These are phyloP conservation scores for Coemansia sp. DNA, from an alignment of 192 early-diverging fungal genomes.

Conservation along the genomic window DNA sequence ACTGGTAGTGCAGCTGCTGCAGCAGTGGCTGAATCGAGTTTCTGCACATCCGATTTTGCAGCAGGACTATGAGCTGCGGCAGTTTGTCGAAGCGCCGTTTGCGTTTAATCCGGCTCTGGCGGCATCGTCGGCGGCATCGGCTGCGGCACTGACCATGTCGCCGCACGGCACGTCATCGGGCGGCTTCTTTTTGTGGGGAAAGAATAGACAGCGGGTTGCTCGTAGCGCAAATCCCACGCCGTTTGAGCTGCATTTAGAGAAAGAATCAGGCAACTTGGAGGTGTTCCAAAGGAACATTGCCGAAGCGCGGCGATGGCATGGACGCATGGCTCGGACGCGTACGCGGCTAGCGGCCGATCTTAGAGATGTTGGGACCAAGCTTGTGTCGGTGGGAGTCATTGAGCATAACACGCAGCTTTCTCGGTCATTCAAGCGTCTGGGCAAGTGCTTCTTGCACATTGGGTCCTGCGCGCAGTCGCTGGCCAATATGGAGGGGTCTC, in stretches of 20 bases:
- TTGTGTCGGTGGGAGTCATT: conserved; percentile 35
- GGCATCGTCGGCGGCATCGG: conserved; percentile 5
- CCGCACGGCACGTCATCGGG: conserved; percentile 13
- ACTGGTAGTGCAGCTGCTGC: conserved; percentile 43
- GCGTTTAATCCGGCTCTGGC: conserved; percentile 44
- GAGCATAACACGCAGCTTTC: conserved; percentile 33
- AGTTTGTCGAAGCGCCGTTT: conserved; percentile 55
- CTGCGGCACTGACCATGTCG: conserved; percentile 20
- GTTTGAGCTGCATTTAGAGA: conserved; percentile 41
- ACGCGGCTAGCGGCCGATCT: conserved; percentile 29
- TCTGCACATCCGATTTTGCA: conserved; percentile 43
- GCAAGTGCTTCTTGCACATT: conserved; percentile 33
- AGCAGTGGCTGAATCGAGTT: conserved; percentile 48
- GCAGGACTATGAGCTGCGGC: conserved; percentile 54
- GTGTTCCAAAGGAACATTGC: conserved; percentile 31
- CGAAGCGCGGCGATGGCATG: conserved; percentile 41
- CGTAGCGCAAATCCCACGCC: conserved; percentile 23
- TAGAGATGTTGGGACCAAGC: conserved; percentile 36
- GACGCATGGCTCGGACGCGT: conserved; percentile 42
- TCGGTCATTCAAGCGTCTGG: conserved; percentile 40
- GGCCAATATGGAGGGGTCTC: conserved; percentile 49
- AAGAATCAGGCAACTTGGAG: conserved; percentile 27
- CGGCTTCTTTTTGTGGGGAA: conserved; percentile 43
- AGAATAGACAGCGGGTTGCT: conserved; percentile 15
- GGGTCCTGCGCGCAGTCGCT: conserved; percentile 33